phyloP scores from a whole-genome alignment of 129 eudicot genomes.

The Cynara cardunculus region DNA sequence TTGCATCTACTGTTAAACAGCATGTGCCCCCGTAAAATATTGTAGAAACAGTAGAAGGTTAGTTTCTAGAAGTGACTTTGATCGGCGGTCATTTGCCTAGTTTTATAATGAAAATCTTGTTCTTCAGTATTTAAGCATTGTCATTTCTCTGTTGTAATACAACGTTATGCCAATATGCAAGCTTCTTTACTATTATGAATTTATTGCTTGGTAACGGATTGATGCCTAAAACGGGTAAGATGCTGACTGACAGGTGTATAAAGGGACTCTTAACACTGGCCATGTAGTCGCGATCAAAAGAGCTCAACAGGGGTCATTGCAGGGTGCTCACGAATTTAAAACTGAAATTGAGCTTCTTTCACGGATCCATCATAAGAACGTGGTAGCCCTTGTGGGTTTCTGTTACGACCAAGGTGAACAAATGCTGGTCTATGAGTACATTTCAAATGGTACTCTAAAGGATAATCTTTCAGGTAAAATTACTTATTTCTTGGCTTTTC shows the following conservation, averaged over 20 bases:
- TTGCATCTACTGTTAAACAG: background rate
- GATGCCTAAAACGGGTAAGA: conserved; percentile 1
- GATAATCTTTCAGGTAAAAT: conserved; percentile 68
- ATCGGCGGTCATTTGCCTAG: too few species aligned
- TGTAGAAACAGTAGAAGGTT: background rate
- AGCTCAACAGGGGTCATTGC: conserved; percentile 85
- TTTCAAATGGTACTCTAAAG: conserved; percentile 74
- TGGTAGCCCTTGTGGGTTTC: conserved; percentile 92
- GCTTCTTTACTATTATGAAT: background rate
- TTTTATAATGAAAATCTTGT: background rate
- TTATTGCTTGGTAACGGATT: background rate
- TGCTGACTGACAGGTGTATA: conserved; percentile 60
- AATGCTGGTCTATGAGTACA: conserved; percentile 76
- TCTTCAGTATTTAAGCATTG: background rate
- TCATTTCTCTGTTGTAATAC: background rate
- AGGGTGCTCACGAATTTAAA: conserved; percentile 76
- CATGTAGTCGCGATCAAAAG: conserved; percentile 76
- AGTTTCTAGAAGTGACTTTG: background rate
- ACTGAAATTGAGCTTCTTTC: conserved; percentile 85
- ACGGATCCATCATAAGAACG: conserved; percentile 82
- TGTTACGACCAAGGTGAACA: conserved; percentile 89
- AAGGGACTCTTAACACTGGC: conserved; percentile 52
- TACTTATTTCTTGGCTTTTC: background rate
- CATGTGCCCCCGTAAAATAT: too few species aligned
- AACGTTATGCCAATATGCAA: background rate